A percentile compares a stretch with the other conserved stretches of the same genome.
Conservation (phyloP, 306 rosid species). For the Quercus gilva region DNA sequence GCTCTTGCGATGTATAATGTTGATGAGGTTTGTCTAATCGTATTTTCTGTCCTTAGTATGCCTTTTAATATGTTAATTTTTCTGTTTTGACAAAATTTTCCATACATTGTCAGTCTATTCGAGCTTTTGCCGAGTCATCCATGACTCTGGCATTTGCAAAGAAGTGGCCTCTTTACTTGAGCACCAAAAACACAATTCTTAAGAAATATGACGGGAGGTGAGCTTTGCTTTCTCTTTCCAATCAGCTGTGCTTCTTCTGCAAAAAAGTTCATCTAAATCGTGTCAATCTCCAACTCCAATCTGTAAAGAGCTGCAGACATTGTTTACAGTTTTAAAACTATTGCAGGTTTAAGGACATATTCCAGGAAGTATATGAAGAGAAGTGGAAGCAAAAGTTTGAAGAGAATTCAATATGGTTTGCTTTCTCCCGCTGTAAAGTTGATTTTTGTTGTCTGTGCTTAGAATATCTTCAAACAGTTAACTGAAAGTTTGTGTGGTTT, state of each 20-base stretch:
- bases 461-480: conserved; percentile 16
- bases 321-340: conserved; percentile 13
- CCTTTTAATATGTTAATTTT: conserved; percentile 5
- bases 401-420: conserved; percentile 85
- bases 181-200: conserved; percentile 95
- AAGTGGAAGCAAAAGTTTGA: conserved; percentile 88
- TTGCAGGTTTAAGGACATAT: conserved; percentile 92
- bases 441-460: conserved; percentile 6
- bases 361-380: conserved; percentile 83
- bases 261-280: neutral
- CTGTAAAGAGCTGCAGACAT: conserved; percentile 13
- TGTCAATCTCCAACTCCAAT: neutral
- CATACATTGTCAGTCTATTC: conserved; percentile 63
- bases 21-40: conserved; percentile 68
- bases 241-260: conserved; percentile 11
- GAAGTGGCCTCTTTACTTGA: conserved; percentile 95
- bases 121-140: conserved; percentile 90
- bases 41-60: conserved; percentile 9
- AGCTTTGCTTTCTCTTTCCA: conserved; percentile 18
- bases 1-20: conserved; percentile 95
- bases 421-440: conserved; percentile 9
- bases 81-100: conserved; percentile 16
- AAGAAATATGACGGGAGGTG: conserved; percentile 99
- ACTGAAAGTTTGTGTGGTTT: conserved; percentile 26
- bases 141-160: conserved; percentile 78